phyloP scores from a whole-genome alignment of 768 basidiomycete species.

The Lactarius quietus region DNA sequence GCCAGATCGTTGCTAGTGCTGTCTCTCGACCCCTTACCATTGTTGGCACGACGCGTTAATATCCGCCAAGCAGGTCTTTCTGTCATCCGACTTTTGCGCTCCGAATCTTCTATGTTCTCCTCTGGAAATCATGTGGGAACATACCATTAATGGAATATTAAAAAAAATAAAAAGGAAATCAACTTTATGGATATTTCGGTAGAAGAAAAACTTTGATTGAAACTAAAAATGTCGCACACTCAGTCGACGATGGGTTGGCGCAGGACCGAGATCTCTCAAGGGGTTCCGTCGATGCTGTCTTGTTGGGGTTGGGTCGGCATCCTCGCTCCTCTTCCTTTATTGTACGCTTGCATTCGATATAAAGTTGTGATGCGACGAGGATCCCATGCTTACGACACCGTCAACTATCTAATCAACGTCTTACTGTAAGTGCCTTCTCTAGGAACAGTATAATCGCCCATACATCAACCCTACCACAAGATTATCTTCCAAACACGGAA shows the following conservation, averaged over 20 bases:
- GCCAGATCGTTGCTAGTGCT: neutral
- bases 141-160: too few species aligned
- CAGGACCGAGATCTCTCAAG: neutral
- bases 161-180: too few species aligned
- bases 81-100: neutral
- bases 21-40: neutral
- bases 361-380: neutral
- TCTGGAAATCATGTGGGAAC: neutral
- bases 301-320: neutral
- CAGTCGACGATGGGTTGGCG: neutral
- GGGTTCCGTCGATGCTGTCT: neutral
- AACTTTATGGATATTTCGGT: too few species aligned
- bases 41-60: conserved; percentile 1
- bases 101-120: conserved; percentile 6
- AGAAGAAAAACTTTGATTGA: too few species aligned
- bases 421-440: neutral
- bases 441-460: conserved; percentile 1
- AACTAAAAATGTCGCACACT: too few species aligned
- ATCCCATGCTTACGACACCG: neutral
- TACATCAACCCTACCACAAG: neutral
- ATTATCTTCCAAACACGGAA: too few species aligned
- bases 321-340: neutral
- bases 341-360: neutral
- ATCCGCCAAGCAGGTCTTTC: conserved; percentile 4
- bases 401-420: conserved; percentile 4